Evolutionary conservation across 2,329 filamentous ascomycete species (phyloP), one percentile per base, ranked within the genome.

Genomic region (Sporothrix brasiliensis): DNA sequence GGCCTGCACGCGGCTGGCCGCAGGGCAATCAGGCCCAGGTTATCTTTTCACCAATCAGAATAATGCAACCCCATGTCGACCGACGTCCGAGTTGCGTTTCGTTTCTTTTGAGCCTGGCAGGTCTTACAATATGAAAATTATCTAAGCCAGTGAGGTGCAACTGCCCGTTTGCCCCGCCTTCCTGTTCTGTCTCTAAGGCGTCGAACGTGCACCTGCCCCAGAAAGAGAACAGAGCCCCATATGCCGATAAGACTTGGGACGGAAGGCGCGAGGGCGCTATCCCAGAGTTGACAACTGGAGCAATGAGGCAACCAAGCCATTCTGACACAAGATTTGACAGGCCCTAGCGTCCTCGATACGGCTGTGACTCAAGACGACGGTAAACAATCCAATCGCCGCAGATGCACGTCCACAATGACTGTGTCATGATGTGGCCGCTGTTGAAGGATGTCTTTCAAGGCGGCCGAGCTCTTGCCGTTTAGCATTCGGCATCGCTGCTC

Each of bases 21-120:
- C 56, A 60, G 34, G 56, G 56, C 56, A 58, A 58, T 61, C 58
- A 63, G 39, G 39, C 47, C 39, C n/a, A 47, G 39, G 5, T 61
- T 61, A 61, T 44, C 39, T 13, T 13, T 63, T 47, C 58, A 13
- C n/a, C 39, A 47, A 63, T 63, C n/a, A 4, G 21, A 13, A 63
- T 63, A 11, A 63, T 47, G 58, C 19, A 63, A 47, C 21, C 58
- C 21, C 24, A 19, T 60, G 3, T 60, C 27, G 4, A 10, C 56
- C 56, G 16, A 19, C 41, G 19, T 30, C 41, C 30, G 19, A 13
- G 2, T 19, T 10, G 27, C 16, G 39, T 21, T 41, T 41, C 34
- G 11, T 39, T 39, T 47, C n/a, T 44, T n/a, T 61, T 24, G 16
- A 11, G 39, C 10, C 39, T 41, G 11, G 39, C 19, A 24, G n/a